Percentiles rank a stretch among this genome's conserved stretches.
Conservation (phyloP, 495 filamentous ascomycete species). For the Penicillium ochrochloron region DNA sequence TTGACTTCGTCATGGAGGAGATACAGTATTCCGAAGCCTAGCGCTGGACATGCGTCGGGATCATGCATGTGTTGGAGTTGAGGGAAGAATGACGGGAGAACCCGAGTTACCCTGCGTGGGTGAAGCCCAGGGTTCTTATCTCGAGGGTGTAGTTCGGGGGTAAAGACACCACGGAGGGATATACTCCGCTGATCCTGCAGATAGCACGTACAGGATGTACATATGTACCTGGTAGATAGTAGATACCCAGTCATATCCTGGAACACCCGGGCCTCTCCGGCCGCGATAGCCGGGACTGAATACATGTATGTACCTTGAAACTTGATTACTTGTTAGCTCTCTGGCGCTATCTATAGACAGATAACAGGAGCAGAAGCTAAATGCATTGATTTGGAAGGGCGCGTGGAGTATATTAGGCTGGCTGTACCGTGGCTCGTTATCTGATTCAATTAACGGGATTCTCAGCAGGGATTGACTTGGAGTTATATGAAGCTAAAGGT, state of each 20-base stretch:
- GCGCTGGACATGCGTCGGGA: neutral
- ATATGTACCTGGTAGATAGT: neutral
- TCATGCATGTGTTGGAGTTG: neutral
- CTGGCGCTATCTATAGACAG: neutral
- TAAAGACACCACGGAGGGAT: neutral
- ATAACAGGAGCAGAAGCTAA: neutral
- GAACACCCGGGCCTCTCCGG: conserved; percentile 1
- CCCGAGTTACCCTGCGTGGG: neutral
- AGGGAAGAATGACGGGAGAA: neutral
- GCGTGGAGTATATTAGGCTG: neutral
- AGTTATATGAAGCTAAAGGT: neutral
- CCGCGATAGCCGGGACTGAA: conserved; percentile 4
- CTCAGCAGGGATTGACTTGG: neutral
- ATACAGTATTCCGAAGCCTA: neutral
- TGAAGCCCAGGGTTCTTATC: neutral
- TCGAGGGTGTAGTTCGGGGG: neutral
- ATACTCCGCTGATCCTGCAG: neutral
- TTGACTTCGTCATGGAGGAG: neutral
- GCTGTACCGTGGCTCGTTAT: too few relatives aligned
- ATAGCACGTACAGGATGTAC: neutral
- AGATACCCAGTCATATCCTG: neutral
- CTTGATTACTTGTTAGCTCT: neutral
- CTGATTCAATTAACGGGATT: neutral
- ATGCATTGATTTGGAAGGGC: too few relatives aligned
- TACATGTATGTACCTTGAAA: neutral